phyloP scores from a whole-genome alignment of 192 early-diverging fungal genomes.

The Mortierella antarctica region DNA sequence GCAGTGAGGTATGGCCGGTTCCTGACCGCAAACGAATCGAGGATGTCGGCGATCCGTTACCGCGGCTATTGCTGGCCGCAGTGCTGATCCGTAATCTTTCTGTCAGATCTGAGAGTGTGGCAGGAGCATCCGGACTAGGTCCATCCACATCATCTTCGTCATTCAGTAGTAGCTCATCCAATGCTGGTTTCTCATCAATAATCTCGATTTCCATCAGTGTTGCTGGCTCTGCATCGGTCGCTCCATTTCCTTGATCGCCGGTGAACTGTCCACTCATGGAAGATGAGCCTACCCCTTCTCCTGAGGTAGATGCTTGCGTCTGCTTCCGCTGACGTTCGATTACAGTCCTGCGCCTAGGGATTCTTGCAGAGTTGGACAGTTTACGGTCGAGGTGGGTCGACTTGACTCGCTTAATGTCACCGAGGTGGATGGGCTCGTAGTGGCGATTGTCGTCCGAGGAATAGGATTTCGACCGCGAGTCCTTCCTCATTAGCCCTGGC shows the following conservation, averaged over 20 bases:
- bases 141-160: conserved; percentile 28
- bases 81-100: conserved; percentile 44
- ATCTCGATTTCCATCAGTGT: conserved; percentile 45
- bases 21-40: conserved; percentile 12
- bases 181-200: conserved; percentile 24
- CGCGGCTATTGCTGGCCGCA: background rate
- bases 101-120: conserved; percentile 45
- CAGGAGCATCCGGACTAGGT: conserved; percentile 34
- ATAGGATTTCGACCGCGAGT: conserved; percentile 61
- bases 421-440: conserved; percentile 58
- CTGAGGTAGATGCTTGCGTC: too few species aligned
- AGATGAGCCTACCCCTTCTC: too few species aligned
- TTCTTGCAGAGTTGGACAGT: conserved; percentile 58
- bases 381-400: conserved; percentile 66
- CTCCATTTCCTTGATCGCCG: background rate
- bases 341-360: conserved; percentile 63
- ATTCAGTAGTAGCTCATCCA: conserved; percentile 1
- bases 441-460: conserved; percentile 53
- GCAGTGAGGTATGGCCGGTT: conserved; percentile 1
- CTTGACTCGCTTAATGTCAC: conserved; percentile 69
- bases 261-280: too few species aligned
- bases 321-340: conserved; percentile 58
- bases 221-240: conserved; percentile 14
- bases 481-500: conserved; percentile 48
- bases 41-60: background rate